A percentile compares a stretch with the other conserved stretches of the same genome.
These are phyloP conservation scores for Aspergillus sp. DNA, from an alignment of 2,329 filamentous ascomycete species.

Conservation along the genomic window DNA sequence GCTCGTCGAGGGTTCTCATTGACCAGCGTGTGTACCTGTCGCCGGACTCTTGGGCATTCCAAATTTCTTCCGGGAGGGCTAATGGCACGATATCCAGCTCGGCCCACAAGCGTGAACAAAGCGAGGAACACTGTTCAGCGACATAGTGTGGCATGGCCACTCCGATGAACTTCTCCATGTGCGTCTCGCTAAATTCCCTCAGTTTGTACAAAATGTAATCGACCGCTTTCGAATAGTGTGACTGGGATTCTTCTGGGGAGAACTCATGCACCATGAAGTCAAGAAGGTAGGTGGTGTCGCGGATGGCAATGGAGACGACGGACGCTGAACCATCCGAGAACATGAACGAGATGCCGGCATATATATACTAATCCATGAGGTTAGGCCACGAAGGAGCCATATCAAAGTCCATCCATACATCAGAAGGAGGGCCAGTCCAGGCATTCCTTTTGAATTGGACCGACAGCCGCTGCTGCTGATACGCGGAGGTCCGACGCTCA, in stretches of 20 bases:
- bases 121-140: constrained; percentile 50
- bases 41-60: constrained; percentile 5
- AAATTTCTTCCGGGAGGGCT: constrained; percentile 41
- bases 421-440: constrained; percentile 30
- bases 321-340: constrained; percentile 37
- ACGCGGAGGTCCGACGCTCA: constrained; percentile 22
- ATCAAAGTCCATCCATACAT: constrained; percentile 18
- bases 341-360: constrained; percentile 30
- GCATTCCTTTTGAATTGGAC: constrained; percentile 21
- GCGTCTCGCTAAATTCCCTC: constrained; percentile 51
- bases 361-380: constrained; percentile 25
- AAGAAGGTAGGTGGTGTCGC: constrained; percentile 64
- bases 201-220: constrained; percentile 52
- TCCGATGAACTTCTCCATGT: constrained; percentile 66
- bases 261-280: constrained; percentile 61
- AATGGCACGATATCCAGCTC: constrained; percentile 69
- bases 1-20: constrained; percentile 60
- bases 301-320: constrained; percentile 58
- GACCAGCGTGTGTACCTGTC: constrained; percentile 36
- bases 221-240: constrained; percentile 40
- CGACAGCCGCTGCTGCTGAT: constrained; percentile 25
- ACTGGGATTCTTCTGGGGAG: constrained; percentile 33
- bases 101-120: constrained; percentile 64
- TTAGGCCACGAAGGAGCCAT: not conserved
- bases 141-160: constrained; percentile 57